Percentiles rank a stretch among this genome's conserved stretches.
Conservation (phyloP, 73 alveolate species). For the Effrenium voratum region DNA sequence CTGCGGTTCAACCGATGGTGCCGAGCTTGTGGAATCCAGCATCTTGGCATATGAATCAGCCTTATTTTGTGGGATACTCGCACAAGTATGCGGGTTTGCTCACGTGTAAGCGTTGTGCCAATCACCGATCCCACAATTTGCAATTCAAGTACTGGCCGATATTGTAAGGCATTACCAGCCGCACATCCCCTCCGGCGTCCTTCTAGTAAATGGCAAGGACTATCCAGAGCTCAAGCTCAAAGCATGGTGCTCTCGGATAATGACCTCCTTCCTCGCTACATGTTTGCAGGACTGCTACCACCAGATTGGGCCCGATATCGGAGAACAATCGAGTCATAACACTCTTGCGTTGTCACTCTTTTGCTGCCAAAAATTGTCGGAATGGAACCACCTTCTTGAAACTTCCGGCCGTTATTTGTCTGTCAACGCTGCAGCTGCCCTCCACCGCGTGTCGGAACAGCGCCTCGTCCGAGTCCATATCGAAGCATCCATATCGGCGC, state of each 20-base stretch:
- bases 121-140: neutral
- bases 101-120: neutral
- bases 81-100: neutral
- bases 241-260: slow-evolving; percentile 1
- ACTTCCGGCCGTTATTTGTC: too few species aligned
- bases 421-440: too few species aligned
- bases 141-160: neutral
- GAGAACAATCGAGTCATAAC: too few species aligned
- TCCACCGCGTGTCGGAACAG: too few species aligned
- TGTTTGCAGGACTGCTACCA: slow-evolving; percentile 1
- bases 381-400: too few species aligned
- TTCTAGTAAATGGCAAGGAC: neutral
- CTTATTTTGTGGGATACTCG: neutral
- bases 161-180: slow-evolving; percentile 4
- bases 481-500: too few species aligned
- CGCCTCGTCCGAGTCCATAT: too few species aligned
- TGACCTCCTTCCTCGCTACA: neutral
- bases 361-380: too few species aligned
- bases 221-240: slow-evolving; percentile 11
- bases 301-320: too few species aligned
- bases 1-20: slow-evolving; percentile 1
- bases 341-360: too few species aligned
- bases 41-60: neutral
- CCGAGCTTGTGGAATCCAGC: neutral
- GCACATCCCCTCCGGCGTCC: neutral